Base-by-base conservation (phyloP, 768 basidiomycete species). In the Grammothele lineata region DNA sequence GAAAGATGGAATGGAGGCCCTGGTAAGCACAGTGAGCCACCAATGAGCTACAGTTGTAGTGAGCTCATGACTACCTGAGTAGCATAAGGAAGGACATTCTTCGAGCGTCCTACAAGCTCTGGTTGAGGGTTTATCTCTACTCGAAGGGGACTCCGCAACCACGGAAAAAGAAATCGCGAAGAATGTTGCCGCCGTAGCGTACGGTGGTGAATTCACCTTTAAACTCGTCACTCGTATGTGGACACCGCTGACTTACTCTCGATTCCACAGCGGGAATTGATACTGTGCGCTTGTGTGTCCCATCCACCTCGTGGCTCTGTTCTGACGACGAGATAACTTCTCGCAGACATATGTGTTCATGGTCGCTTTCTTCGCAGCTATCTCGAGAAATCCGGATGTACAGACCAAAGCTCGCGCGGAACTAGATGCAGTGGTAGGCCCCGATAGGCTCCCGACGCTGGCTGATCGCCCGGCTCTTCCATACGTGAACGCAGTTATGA, bases 1-100 rank as follows among this genome's bases (percentile, higher is more conserved):
- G 43, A 70, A 74, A 34, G 80, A 66, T 43, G 72, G 78, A 35
- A 74, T 76, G 62, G 66, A 67, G 10, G 74, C 70, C 44, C 70
- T 82, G 62, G 83, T 84, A 38, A n/a, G 40, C 47, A 60, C 57
- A 19, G 8, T 14, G 27, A 7, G 27, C 27, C 21, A 23, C 9
- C 22, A 22, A 7, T 34, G 34, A 36, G 21, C 3, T 32, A 2
- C 14, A 23, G 18, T 5, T 4, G 15, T 38, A 44, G 37, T 12
- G 22, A 12, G 22, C 8, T 22, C 17, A 21, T 12, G 9, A n/a
- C 22, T 2, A 12, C 41, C 1, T 39, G 40, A 8, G 40, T 21
- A 6, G 23, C 30, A 3, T 12, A n/a, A n/a, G n/a, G n/a, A n/a
- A n/a, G n/a, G n/a, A n/a, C n/a, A 22, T 5, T 34, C 25, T 0